phyloP scores from a whole-genome alignment of 2,329 filamentous ascomycete genomes.

The Colletotrichum filicis region DNA sequence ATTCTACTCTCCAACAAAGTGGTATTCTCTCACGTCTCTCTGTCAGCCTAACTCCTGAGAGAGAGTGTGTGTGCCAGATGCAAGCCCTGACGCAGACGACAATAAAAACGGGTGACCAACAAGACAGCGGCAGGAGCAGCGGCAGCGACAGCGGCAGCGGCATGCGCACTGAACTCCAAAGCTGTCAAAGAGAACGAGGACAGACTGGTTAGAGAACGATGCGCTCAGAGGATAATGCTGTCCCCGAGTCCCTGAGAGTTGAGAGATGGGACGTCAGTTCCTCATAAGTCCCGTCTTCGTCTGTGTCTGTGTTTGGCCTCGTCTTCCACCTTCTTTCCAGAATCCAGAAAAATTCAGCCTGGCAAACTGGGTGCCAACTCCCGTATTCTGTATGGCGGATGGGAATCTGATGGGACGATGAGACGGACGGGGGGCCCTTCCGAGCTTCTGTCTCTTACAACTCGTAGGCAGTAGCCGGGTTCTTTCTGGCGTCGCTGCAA shows the following conservation, averaged over 20 bases:
- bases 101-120: neutral
- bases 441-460: conserved; percentile 13
- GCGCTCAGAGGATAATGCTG: neutral
- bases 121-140: neutral
- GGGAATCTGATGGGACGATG: conserved; percentile 29
- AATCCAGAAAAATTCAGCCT: neutral
- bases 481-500: conserved; percentile 17
- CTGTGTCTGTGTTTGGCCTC: conserved; percentile 10
- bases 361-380: neutral
- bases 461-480: conserved; percentile 7
- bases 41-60: neutral
- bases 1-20: neutral
- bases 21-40: neutral
- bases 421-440: conserved; percentile 22
- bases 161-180: conserved; percentile 13
- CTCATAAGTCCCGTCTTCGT: conserved; percentile 5
- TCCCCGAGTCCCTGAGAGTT: neutral
- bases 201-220: neutral
- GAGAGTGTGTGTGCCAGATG: neutral
- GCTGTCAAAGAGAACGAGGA: neutral
- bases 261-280: conserved; percentile 31
- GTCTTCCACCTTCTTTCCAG: conserved; percentile 1
- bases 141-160: conserved; percentile 11
- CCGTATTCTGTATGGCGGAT: neutral
- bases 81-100: neutral